Evolutionary conservation across 495 filamentous ascomycete genomes (phyloP).

Genomic region (Penicillium coffeae): DNA sequence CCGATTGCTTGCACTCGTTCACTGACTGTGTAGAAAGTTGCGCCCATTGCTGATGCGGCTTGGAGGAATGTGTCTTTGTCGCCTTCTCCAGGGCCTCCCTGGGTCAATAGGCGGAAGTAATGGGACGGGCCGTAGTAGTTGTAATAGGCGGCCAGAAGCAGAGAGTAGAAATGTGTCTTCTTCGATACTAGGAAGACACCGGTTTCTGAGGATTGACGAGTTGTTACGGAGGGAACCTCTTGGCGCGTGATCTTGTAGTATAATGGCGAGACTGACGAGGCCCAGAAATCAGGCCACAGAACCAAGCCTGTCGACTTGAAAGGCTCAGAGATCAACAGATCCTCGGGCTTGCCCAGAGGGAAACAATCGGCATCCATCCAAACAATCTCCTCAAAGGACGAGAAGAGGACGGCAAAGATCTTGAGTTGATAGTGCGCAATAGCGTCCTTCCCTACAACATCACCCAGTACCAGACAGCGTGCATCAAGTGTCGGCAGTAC

Average conservation of each 20-base stretch:
- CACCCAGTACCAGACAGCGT: conserved; percentile 47
- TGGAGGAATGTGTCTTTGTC: conserved; percentile 64
- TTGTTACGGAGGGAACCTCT: conserved; percentile 33
- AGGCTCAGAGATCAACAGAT: conserved; percentile 47
- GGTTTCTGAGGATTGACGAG: conserved; percentile 48
- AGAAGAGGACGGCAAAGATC: conserved; percentile 57
- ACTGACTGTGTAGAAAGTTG: conserved; percentile 50
- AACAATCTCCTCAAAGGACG: conserved; percentile 56
- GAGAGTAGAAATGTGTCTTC: conserved; percentile 43
- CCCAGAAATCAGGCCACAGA: conserved; percentile 63
- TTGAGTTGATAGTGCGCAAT: conserved; percentile 57
- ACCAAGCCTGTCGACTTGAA: conserved; percentile 52
- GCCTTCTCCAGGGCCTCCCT: conserved; percentile 54
- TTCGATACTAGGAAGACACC: conserved; percentile 59
- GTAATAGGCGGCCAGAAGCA: conserved; percentile 60
- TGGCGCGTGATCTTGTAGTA: conserved; percentile 54
- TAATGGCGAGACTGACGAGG: conserved; percentile 44
- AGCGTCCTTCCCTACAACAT: conserved; percentile 36
- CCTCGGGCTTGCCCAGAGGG: conserved; percentile 49
- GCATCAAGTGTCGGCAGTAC: conserved; percentile 50
- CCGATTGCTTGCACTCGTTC: conserved; percentile 40
- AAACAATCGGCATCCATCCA: conserved; percentile 61
- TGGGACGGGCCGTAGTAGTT: conserved; percentile 57
- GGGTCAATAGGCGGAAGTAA: conserved; percentile 56
- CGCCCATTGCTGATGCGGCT: conserved; percentile 47